Conservation (phyloP, 768 basidiomycete genomes). For the Pleurotus sapidus region DNA sequence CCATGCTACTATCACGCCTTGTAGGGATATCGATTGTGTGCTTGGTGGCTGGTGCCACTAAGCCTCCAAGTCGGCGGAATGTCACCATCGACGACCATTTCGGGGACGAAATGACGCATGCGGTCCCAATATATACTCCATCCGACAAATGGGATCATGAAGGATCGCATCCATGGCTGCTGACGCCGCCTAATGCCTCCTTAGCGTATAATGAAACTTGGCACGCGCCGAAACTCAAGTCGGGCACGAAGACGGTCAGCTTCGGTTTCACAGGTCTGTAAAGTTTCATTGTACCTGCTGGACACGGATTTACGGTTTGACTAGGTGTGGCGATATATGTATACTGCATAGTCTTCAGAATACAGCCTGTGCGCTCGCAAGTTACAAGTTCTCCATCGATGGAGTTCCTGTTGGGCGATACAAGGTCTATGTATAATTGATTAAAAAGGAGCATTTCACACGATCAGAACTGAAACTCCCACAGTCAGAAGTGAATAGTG, state of each 20-base stretch:
- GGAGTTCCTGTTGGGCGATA: not conserved
- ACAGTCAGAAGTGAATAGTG: too few relatives aligned
- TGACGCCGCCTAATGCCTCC: not conserved
- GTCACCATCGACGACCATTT: not conserved
- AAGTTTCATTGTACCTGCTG: too few relatives aligned
- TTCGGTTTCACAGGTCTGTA: not conserved
- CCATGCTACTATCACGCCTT: too few relatives aligned
- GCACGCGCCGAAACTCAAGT: not conserved
- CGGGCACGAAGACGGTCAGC: not conserved
- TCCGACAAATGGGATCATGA: not conserved
- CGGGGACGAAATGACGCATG: not conserved
- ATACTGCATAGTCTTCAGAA: not conserved
- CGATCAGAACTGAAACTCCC: too few relatives aligned
- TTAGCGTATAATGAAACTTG: not conserved
- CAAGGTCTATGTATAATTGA: too few relatives aligned
- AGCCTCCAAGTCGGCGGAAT: not conserved
- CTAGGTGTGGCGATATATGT: not conserved
- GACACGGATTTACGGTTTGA: not conserved
- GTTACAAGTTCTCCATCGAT: not conserved
- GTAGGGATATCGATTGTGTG: too few relatives aligned
- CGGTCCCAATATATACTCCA: not conserved
- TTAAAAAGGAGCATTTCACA: too few relatives aligned
- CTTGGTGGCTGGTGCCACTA: too few relatives aligned
- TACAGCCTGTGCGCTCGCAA: not conserved
- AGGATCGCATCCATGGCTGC: not conserved